Percentiles rank a stretch among this genome's conserved stretches.
phyloP scores from a whole-genome alignment of 495 filamentous ascomycete species.

The Hyaloscypha variabilis region DNA sequence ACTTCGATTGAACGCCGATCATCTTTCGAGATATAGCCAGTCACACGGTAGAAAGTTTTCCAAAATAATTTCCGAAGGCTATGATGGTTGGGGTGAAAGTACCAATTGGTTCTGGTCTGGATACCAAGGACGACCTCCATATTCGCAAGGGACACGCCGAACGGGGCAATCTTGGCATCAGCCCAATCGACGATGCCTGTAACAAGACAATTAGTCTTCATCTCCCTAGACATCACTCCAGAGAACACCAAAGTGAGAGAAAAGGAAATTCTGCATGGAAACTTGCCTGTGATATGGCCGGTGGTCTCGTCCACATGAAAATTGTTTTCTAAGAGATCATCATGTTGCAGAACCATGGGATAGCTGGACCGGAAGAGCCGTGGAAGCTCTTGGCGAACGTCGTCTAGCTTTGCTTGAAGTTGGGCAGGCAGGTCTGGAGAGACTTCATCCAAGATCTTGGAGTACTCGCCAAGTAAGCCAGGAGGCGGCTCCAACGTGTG shows the following conservation, averaged over 20 bases:
- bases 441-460: constrained; percentile 13
- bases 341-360: constrained; percentile 17
- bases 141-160: constrained; percentile 18
- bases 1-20: constrained; percentile 30
- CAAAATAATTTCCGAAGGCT: constrained; percentile 26
- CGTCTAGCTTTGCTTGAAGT: constrained; percentile 17
- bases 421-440: constrained; percentile 18
- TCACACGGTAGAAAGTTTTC: constrained; percentile 27
- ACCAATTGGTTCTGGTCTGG: constrained; percentile 26
- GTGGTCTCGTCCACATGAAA: constrained; percentile 21
- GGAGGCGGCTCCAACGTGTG: constrained; percentile 19
- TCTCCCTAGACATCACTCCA: constrained; percentile 22
- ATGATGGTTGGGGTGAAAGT: constrained; percentile 26
- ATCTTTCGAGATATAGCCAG: constrained; percentile 26
- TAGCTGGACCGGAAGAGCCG: constrained; percentile 15
- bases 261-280: constrained; percentile 21
- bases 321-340: constrained; percentile 22
- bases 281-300: constrained; percentile 20
- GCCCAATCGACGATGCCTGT: constrained; percentile 21
- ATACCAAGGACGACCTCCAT: constrained; percentile 24
- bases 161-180: constrained; percentile 20
- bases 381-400: constrained; percentile 18
- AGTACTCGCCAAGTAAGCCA: constrained; percentile 24
- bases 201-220: constrained; percentile 24
- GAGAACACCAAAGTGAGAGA: constrained; percentile 21